These are phyloP conservation scores for Pseudogymnoascus sp. DNA, from an alignment of 2,329 filamentous ascomycete genomes.

Conservation along the genomic window DNA sequence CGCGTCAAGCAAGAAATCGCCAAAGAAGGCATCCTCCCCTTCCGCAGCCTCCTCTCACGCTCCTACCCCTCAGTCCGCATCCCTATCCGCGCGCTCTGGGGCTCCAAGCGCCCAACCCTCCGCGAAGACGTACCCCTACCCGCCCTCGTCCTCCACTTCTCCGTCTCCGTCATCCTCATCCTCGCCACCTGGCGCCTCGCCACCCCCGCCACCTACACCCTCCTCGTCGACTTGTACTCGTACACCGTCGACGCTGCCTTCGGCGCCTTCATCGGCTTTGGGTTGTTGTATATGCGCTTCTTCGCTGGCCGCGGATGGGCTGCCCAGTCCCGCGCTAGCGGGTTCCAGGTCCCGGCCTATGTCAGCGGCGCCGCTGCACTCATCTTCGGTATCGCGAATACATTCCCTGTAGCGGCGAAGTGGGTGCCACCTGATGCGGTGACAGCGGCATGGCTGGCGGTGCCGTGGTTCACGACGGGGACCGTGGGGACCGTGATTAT, in stretches of 20 bases:
- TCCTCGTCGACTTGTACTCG: constrained; percentile 32
- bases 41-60: constrained; percentile 39
- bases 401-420: constrained; percentile 9
- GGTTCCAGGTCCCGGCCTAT: neutral
- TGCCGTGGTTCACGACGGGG: constrained; percentile 8
- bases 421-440: constrained; percentile 1
- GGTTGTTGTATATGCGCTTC: constrained; percentile 28
- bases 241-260: constrained; percentile 34
- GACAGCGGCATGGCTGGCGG: neutral
- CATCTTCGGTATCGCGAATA: constrained; percentile 5
- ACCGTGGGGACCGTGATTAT: constrained; percentile 3
- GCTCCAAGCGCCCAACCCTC: constrained; percentile 25
- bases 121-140: constrained; percentile 26
- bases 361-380: neutral
- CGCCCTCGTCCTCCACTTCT: constrained; percentile 18
- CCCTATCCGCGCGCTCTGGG: constrained; percentile 17
- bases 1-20: constrained; percentile 54
- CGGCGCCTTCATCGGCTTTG: constrained; percentile 27
- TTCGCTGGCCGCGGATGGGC: constrained; percentile 9
- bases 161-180: neutral
- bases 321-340: neutral
- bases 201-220: constrained; percentile 24
- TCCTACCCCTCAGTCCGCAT: constrained; percentile 8
- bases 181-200: constrained; percentile 17
- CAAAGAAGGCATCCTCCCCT: constrained; percentile 49